phyloP scores from a whole-genome alignment of 1,284 basidiomycete species.

The Cryptococcus deneoformans region DNA sequence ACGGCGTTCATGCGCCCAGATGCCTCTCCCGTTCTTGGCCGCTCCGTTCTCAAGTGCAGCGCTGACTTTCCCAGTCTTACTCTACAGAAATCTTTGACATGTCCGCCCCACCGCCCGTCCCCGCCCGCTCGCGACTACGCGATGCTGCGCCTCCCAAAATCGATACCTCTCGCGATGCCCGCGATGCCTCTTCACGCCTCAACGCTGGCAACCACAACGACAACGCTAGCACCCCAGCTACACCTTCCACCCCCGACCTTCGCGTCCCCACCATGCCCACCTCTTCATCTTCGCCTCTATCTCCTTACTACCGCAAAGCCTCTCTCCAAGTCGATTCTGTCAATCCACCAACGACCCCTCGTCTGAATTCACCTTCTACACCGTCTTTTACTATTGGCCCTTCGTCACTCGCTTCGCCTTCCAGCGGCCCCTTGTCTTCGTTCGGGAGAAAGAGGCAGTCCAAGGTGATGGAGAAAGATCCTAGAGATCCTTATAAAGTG shows the following conservation, averaged over 20 bases:
- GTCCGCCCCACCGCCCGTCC: slow-evolving; percentile 14
- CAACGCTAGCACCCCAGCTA: neutral
- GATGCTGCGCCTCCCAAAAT: slow-evolving; percentile 6
- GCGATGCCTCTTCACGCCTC: neutral
- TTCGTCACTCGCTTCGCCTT: neutral
- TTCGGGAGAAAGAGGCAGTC: slow-evolving; percentile 7
- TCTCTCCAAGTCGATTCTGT: neutral
- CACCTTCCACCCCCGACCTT: neutral
- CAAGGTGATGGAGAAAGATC: slow-evolving; percentile 10
- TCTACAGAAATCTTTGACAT: neutral
- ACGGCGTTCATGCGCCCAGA: no score
- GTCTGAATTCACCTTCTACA: neutral
- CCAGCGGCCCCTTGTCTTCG: neutral
- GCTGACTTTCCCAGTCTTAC: no score
- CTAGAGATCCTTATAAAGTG: slow-evolving; percentile 15
- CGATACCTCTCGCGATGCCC: neutral
- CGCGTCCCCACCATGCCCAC: neutral
- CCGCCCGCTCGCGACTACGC: slow-evolving; percentile 15
- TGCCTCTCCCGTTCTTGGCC: no score
- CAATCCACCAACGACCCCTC: slow-evolving; percentile 1
- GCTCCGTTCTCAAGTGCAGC: no score
- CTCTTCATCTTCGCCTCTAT: neutral
- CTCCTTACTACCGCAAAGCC: neutral
- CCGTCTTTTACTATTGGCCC: neutral
- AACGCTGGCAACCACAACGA: neutral